A percentile compares a stretch with the other conserved stretches of the same genome.
phyloP scores from a whole-genome alignment of 2,329 filamentous ascomycete species.

The Aspergillus thermomutatus region DNA sequence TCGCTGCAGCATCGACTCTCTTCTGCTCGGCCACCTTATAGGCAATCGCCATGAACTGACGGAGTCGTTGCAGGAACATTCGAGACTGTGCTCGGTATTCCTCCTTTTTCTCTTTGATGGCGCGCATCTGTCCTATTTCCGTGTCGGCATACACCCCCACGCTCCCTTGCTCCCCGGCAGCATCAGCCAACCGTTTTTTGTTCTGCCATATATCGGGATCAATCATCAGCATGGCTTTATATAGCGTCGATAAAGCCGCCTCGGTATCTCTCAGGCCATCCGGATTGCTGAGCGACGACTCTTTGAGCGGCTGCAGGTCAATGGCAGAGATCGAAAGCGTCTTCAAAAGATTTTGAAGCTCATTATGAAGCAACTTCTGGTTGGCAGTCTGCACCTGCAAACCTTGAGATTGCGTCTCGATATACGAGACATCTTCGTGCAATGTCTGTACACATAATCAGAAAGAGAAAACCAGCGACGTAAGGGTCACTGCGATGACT shows the following conservation, averaged over 20 bases:
- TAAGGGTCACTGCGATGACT: conserved; percentile 33
- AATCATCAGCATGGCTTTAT: conserved; percentile 90
- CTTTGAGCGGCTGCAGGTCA: conserved; percentile 70
- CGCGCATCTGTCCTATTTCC: conserved; percentile 78
- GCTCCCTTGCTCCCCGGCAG: conserved; percentile 35
- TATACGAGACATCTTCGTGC: conserved; percentile 93
- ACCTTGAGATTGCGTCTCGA: conserved; percentile 95
- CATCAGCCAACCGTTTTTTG: conserved; percentile 48
- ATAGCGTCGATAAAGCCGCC: conserved; percentile 71
- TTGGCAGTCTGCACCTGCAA: conserved; percentile 96
- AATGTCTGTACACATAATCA: conserved; percentile 62
- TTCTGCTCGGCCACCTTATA: conserved; percentile 74
- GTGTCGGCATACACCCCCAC: conserved; percentile 66
- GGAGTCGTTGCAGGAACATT: conserved; percentile 73
- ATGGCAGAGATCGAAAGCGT: conserved; percentile 81
- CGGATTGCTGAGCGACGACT: conserved; percentile 68
- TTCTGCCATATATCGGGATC: conserved; percentile 70
- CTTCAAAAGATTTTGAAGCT: conserved; percentile 82
- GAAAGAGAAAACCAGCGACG: conserved; percentile 9
- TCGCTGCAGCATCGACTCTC: conserved; percentile 59
- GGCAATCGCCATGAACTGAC: conserved; percentile 75
- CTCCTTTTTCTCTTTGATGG: conserved; percentile 90
- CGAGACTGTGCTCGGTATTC: conserved; percentile 75
- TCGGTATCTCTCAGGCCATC: conserved; percentile 76
- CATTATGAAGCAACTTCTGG: conserved; percentile 86